Conservation (phyloP, 2,329 filamentous ascomycete genomes). For the Paecilomyces dactylethromorphus region DNA sequence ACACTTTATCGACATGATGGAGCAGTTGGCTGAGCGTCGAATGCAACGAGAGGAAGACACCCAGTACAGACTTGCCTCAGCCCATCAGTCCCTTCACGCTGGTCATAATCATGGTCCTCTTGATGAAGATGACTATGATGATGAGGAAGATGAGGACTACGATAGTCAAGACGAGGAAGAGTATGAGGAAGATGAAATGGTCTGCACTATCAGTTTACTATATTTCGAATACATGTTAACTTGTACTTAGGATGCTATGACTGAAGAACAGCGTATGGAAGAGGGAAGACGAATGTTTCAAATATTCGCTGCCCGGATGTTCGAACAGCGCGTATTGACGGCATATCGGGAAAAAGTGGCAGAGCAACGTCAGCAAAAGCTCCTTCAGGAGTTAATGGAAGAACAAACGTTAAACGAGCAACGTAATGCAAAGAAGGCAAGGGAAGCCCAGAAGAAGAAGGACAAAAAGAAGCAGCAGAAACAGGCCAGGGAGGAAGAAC, state of each 20-base stretch:
- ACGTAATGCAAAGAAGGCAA: conserved; percentile 85
- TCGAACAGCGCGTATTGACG: conserved; percentile 90
- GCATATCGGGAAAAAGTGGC: conserved; percentile 98
- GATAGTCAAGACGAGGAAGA: conserved; percentile 59
- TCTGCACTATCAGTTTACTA: conserved; percentile 24
- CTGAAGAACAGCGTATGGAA: conserved; percentile 97
- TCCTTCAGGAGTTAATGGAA: conserved; percentile 85
- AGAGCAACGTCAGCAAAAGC: conserved; percentile 79
- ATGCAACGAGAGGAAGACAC: conserved; percentile 96
- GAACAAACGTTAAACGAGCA: conserved; percentile 70
- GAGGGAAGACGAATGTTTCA: conserved; percentile 98
- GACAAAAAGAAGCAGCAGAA: conserved; percentile 89
- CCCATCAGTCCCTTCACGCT: conserved; percentile 55
- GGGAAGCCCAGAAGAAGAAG: conserved; percentile 91
- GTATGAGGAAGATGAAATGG: conserved; percentile 61
- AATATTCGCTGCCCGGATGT: conserved; percentile 98
- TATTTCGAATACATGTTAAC: conserved; percentile 30
- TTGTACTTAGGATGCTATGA: conserved; percentile 75
- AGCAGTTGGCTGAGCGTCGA: conserved; percentile 91
- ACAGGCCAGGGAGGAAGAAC: conserved; percentile 83
- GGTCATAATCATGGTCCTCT: conserved; percentile 70
- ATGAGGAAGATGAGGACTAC: conserved; percentile 70
- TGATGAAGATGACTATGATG: conserved; percentile 67
- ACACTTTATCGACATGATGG: conserved; percentile 99
- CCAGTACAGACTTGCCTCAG: conserved; percentile 56